Evolutionary conservation across 208 protist genomes (phyloP), one percentile per base, ranked within the genome.

Genomic region (Wallacemonas rigidus): DNA sequence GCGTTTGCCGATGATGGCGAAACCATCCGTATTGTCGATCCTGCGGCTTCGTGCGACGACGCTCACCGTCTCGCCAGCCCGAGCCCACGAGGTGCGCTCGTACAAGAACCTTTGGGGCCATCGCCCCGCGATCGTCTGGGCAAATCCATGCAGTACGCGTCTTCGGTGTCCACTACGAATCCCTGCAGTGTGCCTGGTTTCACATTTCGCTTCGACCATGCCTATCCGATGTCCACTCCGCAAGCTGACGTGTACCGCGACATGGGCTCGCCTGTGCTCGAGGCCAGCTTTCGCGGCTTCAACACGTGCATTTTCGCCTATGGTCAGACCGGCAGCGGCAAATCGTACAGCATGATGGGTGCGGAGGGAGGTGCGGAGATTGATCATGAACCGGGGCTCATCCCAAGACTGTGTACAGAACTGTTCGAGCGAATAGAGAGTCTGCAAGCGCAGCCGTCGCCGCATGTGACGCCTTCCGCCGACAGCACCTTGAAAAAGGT

Each of bases 221-320:
- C 88, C 40, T 95, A 93, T 70, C 62, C 71, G 36, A 77, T 74
- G 35, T 45, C 83, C 15, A 69, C 75, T 38, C 74, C 87, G 12
- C 95, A 98, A 77, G 72, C 89, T 8, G 65, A 71, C 17, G 87
- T 98, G 8, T 98, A 96, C 80, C 73, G 87, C 12, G 92, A 98
- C 67, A 76, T 98, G 17, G 96, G 95, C 4, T 14, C 78, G 9
- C 87, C 91, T 0, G 87, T 98, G 3, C 80, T 98, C n/a, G 57
- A 80, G n/a, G 80, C 94, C 55, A 93, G 89, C 64, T 89, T 97
- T 62, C 62, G 79, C 0, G 93, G 95, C 47, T 95, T 90, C 78
- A 95, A 98, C 80, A 93, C 85, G 3, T 94, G 92, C 69, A 88
- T 98, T 51, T 98, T 98, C 79, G 90, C 94, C 26, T 98, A 98